Evolutionary conservation across 768 basidiomycete species (phyloP), one percentile per base, ranked within the genome.

Genomic region (Russula compacta): DNA sequence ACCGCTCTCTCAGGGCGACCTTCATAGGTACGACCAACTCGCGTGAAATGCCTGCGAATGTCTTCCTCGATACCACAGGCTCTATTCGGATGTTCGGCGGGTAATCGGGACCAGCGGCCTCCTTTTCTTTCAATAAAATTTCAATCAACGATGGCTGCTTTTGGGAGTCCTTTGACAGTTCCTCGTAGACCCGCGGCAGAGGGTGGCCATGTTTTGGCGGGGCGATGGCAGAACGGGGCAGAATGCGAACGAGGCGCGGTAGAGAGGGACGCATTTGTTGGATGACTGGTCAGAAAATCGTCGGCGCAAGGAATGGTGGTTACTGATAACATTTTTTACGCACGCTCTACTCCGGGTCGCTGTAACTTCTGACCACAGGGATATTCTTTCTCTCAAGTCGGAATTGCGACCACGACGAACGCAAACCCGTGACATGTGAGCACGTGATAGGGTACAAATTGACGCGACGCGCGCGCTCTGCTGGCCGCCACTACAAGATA

Each of bases 71-170:
- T 50, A 79, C 64, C 46, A 75, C 61, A 1, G 79, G 76, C 66
- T 83, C 81, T 43, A 82, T 76, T 40, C 81, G 78, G 49, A 82
- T 71, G 56, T 82, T 82, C 32, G 69, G 63, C 2, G 81, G 81
- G 71, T 75, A 82, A n/a, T 65, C 64, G 10, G 68, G 68, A 4
- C 77, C 78, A 0, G 74, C 70, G 33, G 72, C 72, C 24, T 69
- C 65, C 67, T 79, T 74, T 33, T 73, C 74, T 57, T 74, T 71
- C 58, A 73, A 70, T 44, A 83, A 75, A 17, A 73, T 65, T 61
- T 77, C 74, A 57, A 81, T 72, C 46, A 82, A 72, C 0, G 78
- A 64, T 0, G 69, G 67, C 21, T 44, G 53, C 14, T 46, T 49
- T 43, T 50, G 55, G 6, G 44, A 44, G 7, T 54, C 58, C 21